A percentile compares a stretch with the other conserved stretches of the same genome.
Conservation (phyloP, 2,329 filamentous ascomycete genomes). For the Penicillium sp. region DNA sequence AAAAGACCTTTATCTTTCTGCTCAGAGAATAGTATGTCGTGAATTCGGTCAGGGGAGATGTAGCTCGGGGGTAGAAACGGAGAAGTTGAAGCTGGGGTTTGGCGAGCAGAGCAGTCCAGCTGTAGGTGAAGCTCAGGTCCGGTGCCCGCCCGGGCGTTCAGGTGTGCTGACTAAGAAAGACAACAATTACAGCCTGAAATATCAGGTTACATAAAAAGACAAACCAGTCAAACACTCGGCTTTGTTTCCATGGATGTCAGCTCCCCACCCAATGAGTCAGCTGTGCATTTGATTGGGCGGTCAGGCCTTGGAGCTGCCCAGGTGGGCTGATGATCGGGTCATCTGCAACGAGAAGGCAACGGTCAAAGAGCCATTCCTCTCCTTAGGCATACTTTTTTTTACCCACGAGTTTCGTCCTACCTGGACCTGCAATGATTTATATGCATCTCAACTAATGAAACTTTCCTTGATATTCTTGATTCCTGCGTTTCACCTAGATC, state of each 20-base stretch:
- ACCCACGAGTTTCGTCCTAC: slow-evolving; percentile 13
- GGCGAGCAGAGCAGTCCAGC: slow-evolving; percentile 1
- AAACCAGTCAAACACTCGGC: slow-evolving; percentile 6
- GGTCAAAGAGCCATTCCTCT: slow-evolving; percentile 6
- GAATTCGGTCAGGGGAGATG: background rate
- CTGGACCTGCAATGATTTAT: slow-evolving; percentile 7
- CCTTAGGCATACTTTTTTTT: background rate
- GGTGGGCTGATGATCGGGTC: slow-evolving; percentile 12
- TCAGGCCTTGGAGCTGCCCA: background rate
- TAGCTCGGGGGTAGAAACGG: background rate
- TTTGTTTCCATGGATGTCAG: slow-evolving; percentile 3
- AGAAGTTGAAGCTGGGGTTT: slow-evolving; percentile 5
- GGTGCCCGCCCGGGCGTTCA: background rate
- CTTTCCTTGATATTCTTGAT: slow-evolving; percentile 3
- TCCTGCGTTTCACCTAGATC: slow-evolving; percentile 4
- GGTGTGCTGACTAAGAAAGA: slow-evolving; percentile 13
- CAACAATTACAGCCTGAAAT: slow-evolving; percentile 2
- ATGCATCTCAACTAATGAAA: slow-evolving; percentile 15
- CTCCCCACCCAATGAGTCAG: slow-evolving; percentile 15
- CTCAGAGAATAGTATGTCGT: background rate
- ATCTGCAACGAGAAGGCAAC: slow-evolving; percentile 12
- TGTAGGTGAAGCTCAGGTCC: slow-evolving; percentile 10
- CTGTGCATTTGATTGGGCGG: slow-evolving; percentile 12
- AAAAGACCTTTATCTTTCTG: background rate
- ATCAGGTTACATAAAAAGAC: background rate